Base-by-base conservation (phyloP, 345 rosid species). In the Moricandia moricandioides region DNA sequence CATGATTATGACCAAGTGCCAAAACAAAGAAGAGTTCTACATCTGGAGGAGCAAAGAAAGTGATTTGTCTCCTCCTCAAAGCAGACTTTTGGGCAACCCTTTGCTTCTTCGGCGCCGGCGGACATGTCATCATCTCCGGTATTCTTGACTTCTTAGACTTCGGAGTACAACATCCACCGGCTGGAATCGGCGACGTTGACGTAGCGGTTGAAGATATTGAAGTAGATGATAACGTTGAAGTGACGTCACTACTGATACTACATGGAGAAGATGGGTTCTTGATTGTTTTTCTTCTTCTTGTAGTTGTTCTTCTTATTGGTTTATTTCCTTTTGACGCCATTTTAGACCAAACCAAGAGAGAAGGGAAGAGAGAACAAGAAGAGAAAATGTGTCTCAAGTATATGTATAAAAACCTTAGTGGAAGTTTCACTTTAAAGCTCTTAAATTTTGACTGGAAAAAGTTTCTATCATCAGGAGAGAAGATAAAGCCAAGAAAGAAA, bases 71-170 rank as follows among this genome's bases (percentile, higher is more conserved):
- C 63, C 86, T 86, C 54, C 69, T 78, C 79, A 87, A 75, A 59
- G 75, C 43, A 67, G 80, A 83, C 72, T 80, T 86, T 13, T 88
- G 77, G 1, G 69, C 27, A 1, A 82, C 75, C 59, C 90, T 86
- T 78, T 77, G 89, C 84, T 95, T 95, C 90, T 85, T 95, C 18
- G 99, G 99, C 7, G 99, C 97, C 11, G 97, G 97, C 0, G 99
- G 99, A 80, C 99, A 95, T 2, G 97, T 87, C 18, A 45, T 73
- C 21, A 90, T 88, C 82, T 86, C 83, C 3, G 97, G 97, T 81
- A 95, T 92, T 57, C 89, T 75, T 59, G 84, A 92, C 78, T 83
- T 87, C 73, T 78, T 39, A 56, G 91, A 96, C 65, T 84, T 88
- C 2, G 98, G 98, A n/a, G 98, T 94, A 7, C 93, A 88, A 72